Conservation (phyloP, 169 alveolate genomes). For the Eimeria necatrix region DNA sequence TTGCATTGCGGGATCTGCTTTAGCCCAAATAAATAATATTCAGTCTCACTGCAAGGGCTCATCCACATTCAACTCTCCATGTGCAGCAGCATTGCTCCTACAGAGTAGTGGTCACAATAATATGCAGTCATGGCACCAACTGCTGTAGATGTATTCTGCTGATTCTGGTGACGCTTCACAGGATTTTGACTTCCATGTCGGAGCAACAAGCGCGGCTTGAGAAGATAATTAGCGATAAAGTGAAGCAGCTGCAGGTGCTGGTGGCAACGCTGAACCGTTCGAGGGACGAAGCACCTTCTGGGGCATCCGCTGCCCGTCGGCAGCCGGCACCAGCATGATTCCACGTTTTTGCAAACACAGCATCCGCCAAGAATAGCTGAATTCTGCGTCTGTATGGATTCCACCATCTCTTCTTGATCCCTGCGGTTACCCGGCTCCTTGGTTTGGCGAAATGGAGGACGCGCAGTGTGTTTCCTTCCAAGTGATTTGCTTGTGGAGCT, state of each 20-base stretch:
- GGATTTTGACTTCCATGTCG: constrained; percentile 61
- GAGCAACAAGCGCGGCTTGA: constrained; percentile 76
- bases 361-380: no score
- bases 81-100: no score
- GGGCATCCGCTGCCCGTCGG: constrained; percentile 52
- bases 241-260: constrained; percentile 68
- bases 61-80: neutral
- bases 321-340: constrained; percentile 26
- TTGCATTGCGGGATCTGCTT: neutral
- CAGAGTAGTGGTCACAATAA: no score
- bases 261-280: constrained; percentile 59
- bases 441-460: no score
- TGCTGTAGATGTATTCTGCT: neutral
- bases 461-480: no score
- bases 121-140: no score
- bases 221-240: constrained; percentile 65
- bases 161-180: neutral
- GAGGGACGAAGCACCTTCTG: constrained; percentile 63
- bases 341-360: neutral
- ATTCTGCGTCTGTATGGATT: no score
- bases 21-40: no score
- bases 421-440: no score
- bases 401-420: no score
- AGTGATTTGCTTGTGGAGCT: no score
- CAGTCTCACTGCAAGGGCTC: neutral